These are phyloP conservation scores for Colletotrichum tamarilloi DNA, from an alignment of 2,329 filamentous ascomycete species.

Conservation along the genomic window DNA sequence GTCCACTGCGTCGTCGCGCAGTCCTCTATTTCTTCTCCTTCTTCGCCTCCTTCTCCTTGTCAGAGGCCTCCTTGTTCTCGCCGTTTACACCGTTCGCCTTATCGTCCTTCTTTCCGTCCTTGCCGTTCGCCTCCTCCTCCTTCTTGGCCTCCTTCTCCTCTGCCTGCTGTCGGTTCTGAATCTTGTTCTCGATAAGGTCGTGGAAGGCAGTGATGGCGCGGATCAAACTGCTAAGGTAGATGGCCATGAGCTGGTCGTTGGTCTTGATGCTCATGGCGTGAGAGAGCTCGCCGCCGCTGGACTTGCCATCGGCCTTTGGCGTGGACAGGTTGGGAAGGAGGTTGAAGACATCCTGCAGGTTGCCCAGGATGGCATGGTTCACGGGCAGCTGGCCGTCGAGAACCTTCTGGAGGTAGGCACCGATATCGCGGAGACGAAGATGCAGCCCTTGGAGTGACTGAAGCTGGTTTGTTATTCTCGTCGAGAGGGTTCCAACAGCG, in stretches of 20 bases:
- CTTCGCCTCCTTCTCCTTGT: conserved; percentile 63
- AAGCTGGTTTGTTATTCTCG: conserved; percentile 95
- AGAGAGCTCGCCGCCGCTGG: conserved; percentile 85
- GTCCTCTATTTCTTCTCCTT: conserved; percentile 58
- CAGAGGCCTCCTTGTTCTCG: conserved; percentile 59
- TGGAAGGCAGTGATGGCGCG: conserved; percentile 98
- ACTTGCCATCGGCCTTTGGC: conserved; percentile 72
- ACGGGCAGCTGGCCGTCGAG: conserved; percentile 92
- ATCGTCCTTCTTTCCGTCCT: conserved; percentile 68
- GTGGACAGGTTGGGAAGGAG: conserved; percentile 95
- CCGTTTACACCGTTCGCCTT: conserved; percentile 51
- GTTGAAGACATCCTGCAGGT: conserved; percentile 99
- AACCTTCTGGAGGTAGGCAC: conserved; percentile 94
- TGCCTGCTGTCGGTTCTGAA: conserved; percentile 96
- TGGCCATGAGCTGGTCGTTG: conserved; percentile 98
- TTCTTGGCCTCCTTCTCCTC: conserved; percentile 95
- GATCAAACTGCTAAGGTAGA: conserved; percentile 97
- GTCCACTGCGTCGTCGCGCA: conserved; percentile 8
- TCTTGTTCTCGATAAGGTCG: conserved; percentile 99
- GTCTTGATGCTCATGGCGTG: conserved; percentile 99
- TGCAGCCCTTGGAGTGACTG: conserved; percentile 97
- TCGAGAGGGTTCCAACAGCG: conserved; percentile 94
- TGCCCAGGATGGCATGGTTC: conserved; percentile 96
- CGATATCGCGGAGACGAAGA: conserved; percentile 93
- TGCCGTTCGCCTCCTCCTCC: conserved; percentile 72